A percentile compares a stretch with the other conserved stretches of the same genome.
phyloP scores from a whole-genome alignment of 805 yeast species.

The Groenewaldozyma salmanticensis region DNA sequence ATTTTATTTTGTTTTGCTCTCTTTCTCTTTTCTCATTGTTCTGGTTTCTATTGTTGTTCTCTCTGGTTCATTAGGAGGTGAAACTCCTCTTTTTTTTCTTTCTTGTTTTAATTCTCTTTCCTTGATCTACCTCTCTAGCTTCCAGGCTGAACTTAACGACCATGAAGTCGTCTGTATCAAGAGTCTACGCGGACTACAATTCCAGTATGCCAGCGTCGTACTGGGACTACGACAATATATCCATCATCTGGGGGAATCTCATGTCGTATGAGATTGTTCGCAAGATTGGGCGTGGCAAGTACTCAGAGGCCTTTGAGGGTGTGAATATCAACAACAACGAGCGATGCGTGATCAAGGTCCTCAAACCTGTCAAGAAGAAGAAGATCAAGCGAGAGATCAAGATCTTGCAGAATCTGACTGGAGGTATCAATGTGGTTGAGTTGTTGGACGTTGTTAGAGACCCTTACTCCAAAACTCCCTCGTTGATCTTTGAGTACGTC shows the following conservation, averaged over 20 bases:
- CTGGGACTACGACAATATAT: conserved; percentile 62
- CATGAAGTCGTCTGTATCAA: conserved; percentile 32
- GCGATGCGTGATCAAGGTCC: conserved; percentile 73
- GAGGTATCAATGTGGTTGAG: conserved; percentile 74
- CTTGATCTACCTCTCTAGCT: not conserved
- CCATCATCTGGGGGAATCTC: conserved; percentile 49
- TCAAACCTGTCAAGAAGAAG: conserved; percentile 88
- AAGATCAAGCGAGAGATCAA: conserved; percentile 85
- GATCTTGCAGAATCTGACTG: conserved; percentile 73
- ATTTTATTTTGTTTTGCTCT: too few relatives aligned
- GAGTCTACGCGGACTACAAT: conserved; percentile 72
- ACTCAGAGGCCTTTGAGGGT: conserved; percentile 91
- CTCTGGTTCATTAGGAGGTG: too few relatives aligned
- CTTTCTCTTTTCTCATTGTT: too few relatives aligned
- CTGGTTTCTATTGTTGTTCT: too few relatives aligned
- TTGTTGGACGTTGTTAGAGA: conserved; percentile 77
- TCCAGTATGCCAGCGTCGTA: conserved; percentile 57
- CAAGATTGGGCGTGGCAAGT: conserved; percentile 88
- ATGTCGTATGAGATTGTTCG: conserved; percentile 63
- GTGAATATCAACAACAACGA: conserved; percentile 53
- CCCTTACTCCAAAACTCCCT: conserved; percentile 69
- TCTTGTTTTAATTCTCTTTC: too few relatives aligned
- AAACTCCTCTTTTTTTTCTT: too few relatives aligned
- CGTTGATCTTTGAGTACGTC: conserved; percentile 76
- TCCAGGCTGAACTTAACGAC: not conserved